Evolutionary conservation across 1,284 basidiomycete species (phyloP), one percentile per base, ranked within the genome.

Genomic region (Xanthoconium separans): DNA sequence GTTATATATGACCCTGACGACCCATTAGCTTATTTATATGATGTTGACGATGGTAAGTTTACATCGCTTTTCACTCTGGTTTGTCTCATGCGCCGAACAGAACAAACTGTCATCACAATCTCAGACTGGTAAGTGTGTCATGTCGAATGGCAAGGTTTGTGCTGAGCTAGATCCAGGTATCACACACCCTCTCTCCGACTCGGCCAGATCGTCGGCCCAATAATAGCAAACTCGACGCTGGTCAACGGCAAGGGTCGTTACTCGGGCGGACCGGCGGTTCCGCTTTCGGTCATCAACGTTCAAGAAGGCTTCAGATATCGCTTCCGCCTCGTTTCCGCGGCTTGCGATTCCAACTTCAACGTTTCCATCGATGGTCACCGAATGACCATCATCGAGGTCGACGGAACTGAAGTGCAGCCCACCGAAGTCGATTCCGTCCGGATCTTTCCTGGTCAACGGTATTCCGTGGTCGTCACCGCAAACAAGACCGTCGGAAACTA

Each of bases 181-280:
- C 66, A 68, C 24, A 18, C 0, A 16, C 36, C 58, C 3, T 59
- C 69, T 8, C 6, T n/a, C 11, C 15, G n/a, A n/a, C 36, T 68
- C 11, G 30, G 31, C 30, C 0, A 36, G n/a, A 4, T 53, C 8
- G 27, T 42, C 2, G 36, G 15, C 9, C 20, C 27, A 8, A 51
- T 63, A 3, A 67, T 37, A n/a, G 36, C 36, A 37, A 6, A 77
- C 47, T 69, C 72, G 0, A 73, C 71, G 0, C 57, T 81, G 18
- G 75, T 83, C 60, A 83, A 84, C 53, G 81, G 81, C 1, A 59
- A 55, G 18, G 77, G 78, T 6, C 69, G 75, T 30, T 82, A 67
- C 47, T 1, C 55, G n/a, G 65, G 64, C 11, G 73, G 73, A 3
- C 66, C 73, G 18, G 16, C 54, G 9, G 34, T 50, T 29, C 58